phyloP scores from a whole-genome alignment of 164 flowering plant species.

The Piper longum region DNA sequence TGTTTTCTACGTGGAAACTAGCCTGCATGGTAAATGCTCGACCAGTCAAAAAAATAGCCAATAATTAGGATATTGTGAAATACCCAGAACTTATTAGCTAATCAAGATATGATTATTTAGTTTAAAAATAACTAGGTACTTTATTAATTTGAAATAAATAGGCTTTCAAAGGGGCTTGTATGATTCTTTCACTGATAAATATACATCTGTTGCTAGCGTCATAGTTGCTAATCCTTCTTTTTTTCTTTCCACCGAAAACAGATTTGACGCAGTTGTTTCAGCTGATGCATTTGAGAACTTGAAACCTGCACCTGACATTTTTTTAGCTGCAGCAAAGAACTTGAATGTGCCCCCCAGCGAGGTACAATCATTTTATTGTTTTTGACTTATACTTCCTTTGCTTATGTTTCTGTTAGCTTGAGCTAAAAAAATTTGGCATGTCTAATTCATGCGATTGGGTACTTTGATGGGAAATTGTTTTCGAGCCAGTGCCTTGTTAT shows the following conservation, averaged over 20 bases:
- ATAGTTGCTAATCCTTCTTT: neutral
- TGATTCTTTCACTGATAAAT: no score
- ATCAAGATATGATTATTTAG: no score
- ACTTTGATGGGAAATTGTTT: constrained; percentile 1
- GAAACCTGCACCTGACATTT: constrained; percentile 97
- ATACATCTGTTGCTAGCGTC: no score
- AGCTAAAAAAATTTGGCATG: neutral
- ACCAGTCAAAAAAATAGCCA: no score
- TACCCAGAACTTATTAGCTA: no score
- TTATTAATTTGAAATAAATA: no score
- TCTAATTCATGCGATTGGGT: neutral
- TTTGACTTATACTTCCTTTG: neutral
- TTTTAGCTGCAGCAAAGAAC: constrained; percentile 74
- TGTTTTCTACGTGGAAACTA: no score
- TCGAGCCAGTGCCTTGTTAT: constrained; percentile 70
- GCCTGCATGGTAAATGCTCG: no score
- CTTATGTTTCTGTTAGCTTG: no score
- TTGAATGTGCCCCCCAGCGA: constrained; percentile 61
- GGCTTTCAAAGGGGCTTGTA: no score
- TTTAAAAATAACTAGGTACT: no score
- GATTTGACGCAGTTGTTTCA: constrained; percentile 96
- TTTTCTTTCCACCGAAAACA: constrained; percentile 12
- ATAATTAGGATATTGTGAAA: no score
- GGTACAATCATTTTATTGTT: constrained; percentile 21
- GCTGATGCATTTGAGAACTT: constrained; percentile 97